Base-by-base conservation (phyloP, 441 rosid genomes). In the Euphorbia corollata region DNA sequence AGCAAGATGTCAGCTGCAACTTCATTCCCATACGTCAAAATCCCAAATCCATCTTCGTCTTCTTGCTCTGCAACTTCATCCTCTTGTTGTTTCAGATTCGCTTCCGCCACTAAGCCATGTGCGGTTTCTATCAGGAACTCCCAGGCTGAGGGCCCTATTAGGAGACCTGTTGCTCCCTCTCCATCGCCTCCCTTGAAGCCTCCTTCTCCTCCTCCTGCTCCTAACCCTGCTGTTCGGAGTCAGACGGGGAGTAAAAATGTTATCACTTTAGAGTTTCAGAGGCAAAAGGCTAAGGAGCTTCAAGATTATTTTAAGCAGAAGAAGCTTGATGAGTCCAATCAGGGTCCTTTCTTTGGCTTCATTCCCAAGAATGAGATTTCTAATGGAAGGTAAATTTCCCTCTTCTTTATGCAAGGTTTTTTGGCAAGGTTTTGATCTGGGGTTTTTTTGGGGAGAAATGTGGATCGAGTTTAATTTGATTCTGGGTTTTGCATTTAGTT, bases 331-430 rank as follows among this genome's bases (percentile, higher is more conserved):
- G 84, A 83, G 69, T 82, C 96, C 48, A 79, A 82, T 83, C 88
- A 82, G 66, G 97, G 94, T 16, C 97, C 97, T 30, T 88, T 88
- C 78, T 87, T 92, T 76, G 98, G 97, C 45, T 92, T 83, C 67
- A 22, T 88, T 61, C 79, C 76, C 66, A 92, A 90, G 82, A 92
- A 90, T 59, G 98, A 92, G 82, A 88, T 90, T 74, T 43, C 90
- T 57, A 90, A 92, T 76, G 98, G 98, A 73, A 90, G 98, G 98
- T 86, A 69, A 1, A 50, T 50, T 18, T 5, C 23, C 22, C 41
- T 22, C 8, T 4, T 50, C 54, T 16, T 34, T 45, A 24, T 47
- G 15, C 20, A 13, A 38, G 1, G n/a, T 13, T 13, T 15, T 22
- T 27, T 24, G 55, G 4, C 18, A 16, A 32, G 5, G 18, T 50